phyloP scores from a whole-genome alignment of 2,329 filamentous ascomycete genomes.

The Coniella vitis region DNA sequence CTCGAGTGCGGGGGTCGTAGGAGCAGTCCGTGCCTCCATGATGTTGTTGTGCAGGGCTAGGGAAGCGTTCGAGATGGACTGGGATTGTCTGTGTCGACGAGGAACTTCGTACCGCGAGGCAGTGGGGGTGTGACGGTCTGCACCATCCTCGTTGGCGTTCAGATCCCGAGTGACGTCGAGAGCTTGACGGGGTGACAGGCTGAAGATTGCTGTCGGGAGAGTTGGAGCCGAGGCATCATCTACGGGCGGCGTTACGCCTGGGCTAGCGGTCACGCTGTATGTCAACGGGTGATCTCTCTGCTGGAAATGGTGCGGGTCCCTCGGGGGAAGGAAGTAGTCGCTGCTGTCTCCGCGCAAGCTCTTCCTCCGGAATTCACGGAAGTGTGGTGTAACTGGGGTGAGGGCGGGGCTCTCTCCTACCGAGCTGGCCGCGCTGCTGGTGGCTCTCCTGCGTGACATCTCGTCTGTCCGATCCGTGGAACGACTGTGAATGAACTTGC shows the following conservation, averaged over 20 bases:
- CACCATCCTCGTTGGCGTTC: conserved; percentile 29
- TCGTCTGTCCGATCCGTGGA: conserved; percentile 48
- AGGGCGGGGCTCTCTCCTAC: conserved; percentile 45
- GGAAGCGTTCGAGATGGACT: conserved; percentile 38
- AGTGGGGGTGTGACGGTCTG: conserved; percentile 25
- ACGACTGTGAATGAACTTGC: conserved; percentile 56
- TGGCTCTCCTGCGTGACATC: conserved; percentile 46
- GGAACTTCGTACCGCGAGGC: conserved; percentile 24
- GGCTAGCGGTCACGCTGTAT: conserved; percentile 66
- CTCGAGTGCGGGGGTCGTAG: conserved; percentile 32
- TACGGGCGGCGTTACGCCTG: conserved; percentile 39
- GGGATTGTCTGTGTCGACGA: conserved; percentile 36
- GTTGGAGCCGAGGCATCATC: conserved; percentile 27
- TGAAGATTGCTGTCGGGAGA: conserved; percentile 32
- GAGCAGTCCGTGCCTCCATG: conserved; percentile 28
- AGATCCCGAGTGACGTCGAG: conserved; percentile 30
- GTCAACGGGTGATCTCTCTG: conserved; percentile 65
- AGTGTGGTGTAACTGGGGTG: conserved; percentile 44
- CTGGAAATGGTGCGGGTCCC: conserved; percentile 25
- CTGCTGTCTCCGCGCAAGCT: conserved; percentile 41
- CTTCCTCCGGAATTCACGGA: conserved; percentile 46
- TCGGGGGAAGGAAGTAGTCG: conserved; percentile 43
- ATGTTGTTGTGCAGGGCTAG: conserved; percentile 32
- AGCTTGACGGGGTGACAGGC: conserved; percentile 26
- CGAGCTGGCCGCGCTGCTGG: conserved; percentile 60